Percentiles rank a stretch among this genome's conserved stretches.
phyloP scores from a whole-genome alignment of 371 early-diverging fungal genomes.

The Rhizomucor pusillus region DNA sequence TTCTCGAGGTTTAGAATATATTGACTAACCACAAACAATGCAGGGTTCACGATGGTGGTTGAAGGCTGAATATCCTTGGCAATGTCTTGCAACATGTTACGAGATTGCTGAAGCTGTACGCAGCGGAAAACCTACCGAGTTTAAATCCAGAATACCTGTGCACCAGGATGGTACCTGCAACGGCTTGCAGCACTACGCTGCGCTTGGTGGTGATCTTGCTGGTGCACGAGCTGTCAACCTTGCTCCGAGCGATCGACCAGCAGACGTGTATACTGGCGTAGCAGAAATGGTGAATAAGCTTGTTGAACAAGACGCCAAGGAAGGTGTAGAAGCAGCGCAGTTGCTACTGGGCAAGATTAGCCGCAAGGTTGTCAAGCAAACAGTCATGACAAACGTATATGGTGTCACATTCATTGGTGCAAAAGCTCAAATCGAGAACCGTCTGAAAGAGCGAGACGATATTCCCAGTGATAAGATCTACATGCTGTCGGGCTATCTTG shows the following conservation, averaged over 20 bases:
- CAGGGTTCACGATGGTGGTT: slow-evolving; percentile 90
- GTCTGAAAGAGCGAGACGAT: slow-evolving; percentile 74
- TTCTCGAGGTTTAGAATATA: background rate
- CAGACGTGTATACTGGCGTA: slow-evolving; percentile 94
- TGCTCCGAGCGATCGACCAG: slow-evolving; percentile 80
- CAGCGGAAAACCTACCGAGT: slow-evolving; percentile 73
- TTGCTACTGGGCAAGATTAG: slow-evolving; percentile 69
- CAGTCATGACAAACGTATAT: slow-evolving; percentile 99
- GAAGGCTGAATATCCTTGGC: slow-evolving; percentile 92
- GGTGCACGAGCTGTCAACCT: slow-evolving; percentile 95
- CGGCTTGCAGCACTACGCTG: slow-evolving; percentile 98
- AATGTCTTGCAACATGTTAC: slow-evolving; percentile 87
- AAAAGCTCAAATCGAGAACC: slow-evolving; percentile 79
- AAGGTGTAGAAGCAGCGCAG: slow-evolving; percentile 56
- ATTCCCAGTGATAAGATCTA: slow-evolving; percentile 56
- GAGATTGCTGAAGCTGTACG: slow-evolving; percentile 82
- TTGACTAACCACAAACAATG: slow-evolving; percentile 1
- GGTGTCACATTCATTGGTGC: slow-evolving; percentile 98
- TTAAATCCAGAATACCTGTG: slow-evolving; percentile 77
- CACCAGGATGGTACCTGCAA: slow-evolving; percentile 99
- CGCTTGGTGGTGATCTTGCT: slow-evolving; percentile 90
- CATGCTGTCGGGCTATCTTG: slow-evolving; percentile 66
- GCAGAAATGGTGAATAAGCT: slow-evolving; percentile 71
- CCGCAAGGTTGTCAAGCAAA: slow-evolving; percentile 97
- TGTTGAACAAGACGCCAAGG: slow-evolving; percentile 65